Evolutionary conservation across 2,329 filamentous ascomycete species (phyloP).

Genomic region (Pochonia chlamydosporia): DNA sequence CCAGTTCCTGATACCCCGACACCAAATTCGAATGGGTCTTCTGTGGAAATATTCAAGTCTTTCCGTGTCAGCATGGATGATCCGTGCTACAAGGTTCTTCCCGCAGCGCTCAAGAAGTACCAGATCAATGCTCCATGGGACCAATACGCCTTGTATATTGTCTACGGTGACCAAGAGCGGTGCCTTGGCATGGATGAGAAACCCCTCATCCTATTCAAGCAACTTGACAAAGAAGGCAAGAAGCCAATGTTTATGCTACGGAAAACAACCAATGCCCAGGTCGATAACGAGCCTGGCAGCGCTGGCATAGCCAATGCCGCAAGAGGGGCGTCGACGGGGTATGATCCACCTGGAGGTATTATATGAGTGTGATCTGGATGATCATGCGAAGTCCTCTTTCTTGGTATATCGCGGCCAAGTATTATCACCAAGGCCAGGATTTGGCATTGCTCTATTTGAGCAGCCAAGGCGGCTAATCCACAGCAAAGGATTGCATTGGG

Average conservation of each 20-base stretch:
- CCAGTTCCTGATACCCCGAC: slow-evolving; percentile 59
- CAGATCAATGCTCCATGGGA: slow-evolving; percentile 98
- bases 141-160: slow-evolving; percentile 95
- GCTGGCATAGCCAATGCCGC: slow-evolving; percentile 42
- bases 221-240: slow-evolving; percentile 91
- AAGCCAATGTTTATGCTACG: slow-evolving; percentile 99
- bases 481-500: not conserved
- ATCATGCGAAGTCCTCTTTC: too few relatives aligned
- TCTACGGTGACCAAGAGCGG: slow-evolving; percentile 96
- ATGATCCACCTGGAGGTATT: slow-evolving; percentile 56
- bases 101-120: slow-evolving; percentile 93
- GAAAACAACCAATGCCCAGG: slow-evolving; percentile 51
- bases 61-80: slow-evolving; percentile 98
- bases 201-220: slow-evolving; percentile 92
- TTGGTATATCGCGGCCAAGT: not conserved
- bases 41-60: slow-evolving; percentile 96
- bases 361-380: slow-evolving; percentile 32
- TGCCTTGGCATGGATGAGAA: slow-evolving; percentile 90
- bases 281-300: slow-evolving; percentile 48
- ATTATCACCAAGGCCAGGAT: too few relatives aligned
- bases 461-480: not conserved
- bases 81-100: slow-evolving; percentile 93
- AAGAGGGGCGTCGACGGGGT: slow-evolving; percentile 40
- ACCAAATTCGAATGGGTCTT: slow-evolving; percentile 48
- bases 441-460: not conserved